phyloP scores from a whole-genome alignment of 805 yeast genomes.

The Saturnispora dispora region DNA sequence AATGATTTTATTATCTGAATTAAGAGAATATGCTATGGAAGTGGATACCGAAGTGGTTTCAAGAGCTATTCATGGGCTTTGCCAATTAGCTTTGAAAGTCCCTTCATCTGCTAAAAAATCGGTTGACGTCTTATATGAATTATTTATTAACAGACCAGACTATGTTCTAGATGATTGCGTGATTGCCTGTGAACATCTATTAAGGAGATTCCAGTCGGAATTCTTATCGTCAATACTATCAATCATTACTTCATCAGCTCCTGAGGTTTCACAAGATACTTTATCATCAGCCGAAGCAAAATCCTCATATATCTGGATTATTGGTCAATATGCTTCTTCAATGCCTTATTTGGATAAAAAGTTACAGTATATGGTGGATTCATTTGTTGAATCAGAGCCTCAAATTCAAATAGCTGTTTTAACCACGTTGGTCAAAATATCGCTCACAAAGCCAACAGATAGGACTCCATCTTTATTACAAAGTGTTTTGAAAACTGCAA shows the following conservation, averaged over 20 bases:
- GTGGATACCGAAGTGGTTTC: constrained; percentile 72
- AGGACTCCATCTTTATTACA: constrained; percentile 40
- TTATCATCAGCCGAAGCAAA: constrained; percentile 42
- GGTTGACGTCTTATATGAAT: constrained; percentile 48
- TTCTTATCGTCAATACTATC: constrained; percentile 46
- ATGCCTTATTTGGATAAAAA: constrained; percentile 45
- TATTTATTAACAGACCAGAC: constrained; percentile 56
- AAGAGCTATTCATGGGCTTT: constrained; percentile 56
- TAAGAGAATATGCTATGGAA: constrained; percentile 77
- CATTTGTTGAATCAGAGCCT: constrained; percentile 51
- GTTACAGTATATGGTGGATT: constrained; percentile 38
- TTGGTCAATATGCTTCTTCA: constrained; percentile 61
- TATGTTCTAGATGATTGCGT: constrained; percentile 52
- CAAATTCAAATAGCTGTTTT: constrained; percentile 50
- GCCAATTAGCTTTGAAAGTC: constrained; percentile 62
- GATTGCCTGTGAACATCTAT: constrained; percentile 51
- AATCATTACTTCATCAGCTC: constrained; percentile 27
- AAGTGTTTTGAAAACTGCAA: constrained; percentile 49
- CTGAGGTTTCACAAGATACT: constrained; percentile 36
- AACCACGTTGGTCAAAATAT: constrained; percentile 54
- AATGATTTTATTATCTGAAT: constrained; percentile 52
- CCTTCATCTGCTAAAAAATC: constrained; percentile 45
- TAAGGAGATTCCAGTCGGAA: constrained; percentile 56
- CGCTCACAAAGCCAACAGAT: constrained; percentile 27
- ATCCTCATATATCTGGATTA: constrained; percentile 56